Evolutionary conservation across 2,329 filamentous ascomycete species (phyloP).

Genomic region (Diplodia sapinea): DNA sequence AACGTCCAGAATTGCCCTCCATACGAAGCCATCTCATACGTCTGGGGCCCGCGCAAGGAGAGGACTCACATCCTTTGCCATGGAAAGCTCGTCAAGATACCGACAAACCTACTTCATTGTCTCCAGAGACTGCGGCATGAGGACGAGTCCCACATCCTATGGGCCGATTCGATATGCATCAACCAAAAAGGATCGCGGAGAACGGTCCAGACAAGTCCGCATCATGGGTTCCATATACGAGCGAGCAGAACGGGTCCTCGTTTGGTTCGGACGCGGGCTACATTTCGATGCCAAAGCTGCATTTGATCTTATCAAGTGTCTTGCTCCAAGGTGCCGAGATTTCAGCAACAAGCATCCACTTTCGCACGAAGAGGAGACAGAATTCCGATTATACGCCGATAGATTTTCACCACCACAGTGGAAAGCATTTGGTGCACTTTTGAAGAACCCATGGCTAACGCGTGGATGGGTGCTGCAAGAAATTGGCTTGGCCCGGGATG

Average conservation of each 20-base stretch:
- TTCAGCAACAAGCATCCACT: neutral
- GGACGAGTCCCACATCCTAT: conserved; percentile 19
- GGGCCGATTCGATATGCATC: conserved; percentile 34
- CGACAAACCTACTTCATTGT: neutral
- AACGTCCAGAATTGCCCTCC: neutral
- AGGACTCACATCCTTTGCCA: neutral
- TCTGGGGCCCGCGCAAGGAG: conserved; percentile 2
- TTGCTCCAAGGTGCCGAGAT: neutral
- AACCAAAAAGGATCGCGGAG: conserved; percentile 29
- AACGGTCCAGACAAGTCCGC: conserved; percentile 30
- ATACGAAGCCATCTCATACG: conserved; percentile 25
- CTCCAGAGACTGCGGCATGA: neutral
- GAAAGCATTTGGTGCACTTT: neutral
- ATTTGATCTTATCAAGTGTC: neutral
- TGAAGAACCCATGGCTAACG: neutral
- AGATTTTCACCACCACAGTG: neutral
- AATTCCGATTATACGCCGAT: neutral
- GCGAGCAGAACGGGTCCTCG: conserved; percentile 18
- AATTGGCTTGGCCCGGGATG: neutral
- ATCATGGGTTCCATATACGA: conserved; percentile 31
- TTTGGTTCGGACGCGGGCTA: conserved; percentile 23
- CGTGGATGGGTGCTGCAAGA: neutral
- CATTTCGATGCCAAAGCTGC: neutral
- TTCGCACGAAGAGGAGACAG: neutral
- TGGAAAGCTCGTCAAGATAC: neutral